A percentile compares a stretch with the other conserved stretches of the same genome.
Conservation (phyloP, 2,329 filamentous ascomycete genomes). For the Xylaria sp. region DNA sequence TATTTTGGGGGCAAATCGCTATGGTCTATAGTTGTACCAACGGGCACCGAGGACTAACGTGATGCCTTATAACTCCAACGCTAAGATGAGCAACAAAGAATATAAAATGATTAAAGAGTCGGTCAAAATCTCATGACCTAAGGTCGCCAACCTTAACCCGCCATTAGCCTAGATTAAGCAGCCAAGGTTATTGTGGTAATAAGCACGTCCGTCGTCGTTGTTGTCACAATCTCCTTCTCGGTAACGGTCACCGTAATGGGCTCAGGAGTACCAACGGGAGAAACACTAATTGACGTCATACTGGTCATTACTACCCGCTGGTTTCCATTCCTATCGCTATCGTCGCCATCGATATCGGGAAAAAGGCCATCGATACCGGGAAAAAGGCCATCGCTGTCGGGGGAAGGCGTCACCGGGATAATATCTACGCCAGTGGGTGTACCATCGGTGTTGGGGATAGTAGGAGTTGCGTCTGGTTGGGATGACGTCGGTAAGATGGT, state of each 20-base stretch:
- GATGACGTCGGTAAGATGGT: slow-evolving; percentile 6
- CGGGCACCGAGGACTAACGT: slow-evolving; percentile 4
- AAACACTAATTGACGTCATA: background rate
- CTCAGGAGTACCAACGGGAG: background rate
- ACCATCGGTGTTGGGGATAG: background rate
- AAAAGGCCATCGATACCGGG: no score
- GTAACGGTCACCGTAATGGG: slow-evolving; percentile 29
- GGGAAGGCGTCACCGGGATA: slow-evolving; percentile 25
- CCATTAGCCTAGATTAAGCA: slow-evolving; percentile 6
- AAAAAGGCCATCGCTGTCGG: background rate
- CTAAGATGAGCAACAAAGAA: slow-evolving; percentile 24
- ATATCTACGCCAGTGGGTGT: slow-evolving; percentile 35
- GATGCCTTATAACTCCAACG: slow-evolving; percentile 33
- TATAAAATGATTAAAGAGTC: slow-evolving; percentile 18
- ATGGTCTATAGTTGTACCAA: slow-evolving; percentile 10
- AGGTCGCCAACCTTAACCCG: background rate
- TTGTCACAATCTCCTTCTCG: slow-evolving; percentile 26
- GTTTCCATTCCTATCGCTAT: background rate
- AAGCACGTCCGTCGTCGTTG: slow-evolving; percentile 14
- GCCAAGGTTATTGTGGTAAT: slow-evolving; percentile 28
- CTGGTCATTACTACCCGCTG: background rate
- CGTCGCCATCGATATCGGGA: background rate
- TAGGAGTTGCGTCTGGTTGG: slow-evolving; percentile 13
- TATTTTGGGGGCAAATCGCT: slow-evolving; percentile 30
- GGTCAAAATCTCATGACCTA: slow-evolving; percentile 13